Conservation (phyloP, 495 filamentous ascomycete species). For the Staphylotrichum longicolle region DNA sequence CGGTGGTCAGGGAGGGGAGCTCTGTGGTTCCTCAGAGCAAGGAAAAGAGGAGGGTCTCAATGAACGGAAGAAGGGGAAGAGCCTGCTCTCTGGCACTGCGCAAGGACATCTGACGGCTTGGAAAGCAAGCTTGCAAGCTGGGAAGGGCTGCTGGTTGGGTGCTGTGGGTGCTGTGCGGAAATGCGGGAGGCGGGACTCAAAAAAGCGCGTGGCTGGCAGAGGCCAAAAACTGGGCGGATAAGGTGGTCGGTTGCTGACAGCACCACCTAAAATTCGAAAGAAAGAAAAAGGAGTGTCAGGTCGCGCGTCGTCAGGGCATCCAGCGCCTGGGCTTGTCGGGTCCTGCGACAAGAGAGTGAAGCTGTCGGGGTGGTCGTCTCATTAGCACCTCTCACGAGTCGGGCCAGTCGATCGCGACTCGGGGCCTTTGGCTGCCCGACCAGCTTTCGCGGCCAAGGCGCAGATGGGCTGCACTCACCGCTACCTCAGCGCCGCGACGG, state of each 20-base stretch:
- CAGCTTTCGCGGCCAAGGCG: conserved; percentile 19
- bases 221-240: conserved; percentile 22
- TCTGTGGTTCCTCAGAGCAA: conserved; percentile 19
- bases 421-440: conserved; percentile 27
- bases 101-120: conserved; percentile 10
- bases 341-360: conserved; percentile 29
- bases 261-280: conserved; percentile 12
- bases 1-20: conserved; percentile 10
- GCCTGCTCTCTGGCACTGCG: conserved; percentile 14
- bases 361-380: conserved; percentile 13
- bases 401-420: conserved; percentile 9
- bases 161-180: conserved; percentile 19
- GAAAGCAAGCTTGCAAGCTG: conserved; percentile 8
- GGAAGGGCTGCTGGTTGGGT: conserved; percentile 15
- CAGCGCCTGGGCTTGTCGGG: conserved; percentile 21
- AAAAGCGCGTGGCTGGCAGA: conserved; percentile 34
- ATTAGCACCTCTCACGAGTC: conserved; percentile 5
- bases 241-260: conserved; percentile 10
- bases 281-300: conserved; percentile 19
- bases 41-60: not conserved
- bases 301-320: conserved; percentile 17
- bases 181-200: conserved; percentile 30
- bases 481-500: conserved; percentile 12
- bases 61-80: conserved; percentile 18
- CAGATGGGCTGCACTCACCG: conserved; percentile 14